These are phyloP conservation scores for Trichoderma aggressivum DNA, from an alignment of 2,329 filamentous ascomycete genomes.

Conservation along the genomic window DNA sequence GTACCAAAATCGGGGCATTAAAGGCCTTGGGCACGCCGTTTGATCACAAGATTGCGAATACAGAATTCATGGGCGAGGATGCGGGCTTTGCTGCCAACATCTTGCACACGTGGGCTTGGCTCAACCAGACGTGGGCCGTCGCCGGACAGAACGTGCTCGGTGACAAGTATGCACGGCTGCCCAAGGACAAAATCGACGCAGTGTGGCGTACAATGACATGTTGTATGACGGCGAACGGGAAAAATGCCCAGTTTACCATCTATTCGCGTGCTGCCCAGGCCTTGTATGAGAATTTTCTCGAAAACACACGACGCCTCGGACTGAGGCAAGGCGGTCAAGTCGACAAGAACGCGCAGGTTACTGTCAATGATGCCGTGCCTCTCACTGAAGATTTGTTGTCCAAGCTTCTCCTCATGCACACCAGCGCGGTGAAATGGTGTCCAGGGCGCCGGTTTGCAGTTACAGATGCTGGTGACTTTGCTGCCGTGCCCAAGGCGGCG, in stretches of 20 bases:
- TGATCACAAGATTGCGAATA: background rate
- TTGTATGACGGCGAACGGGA: background rate
- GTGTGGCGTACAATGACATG: background rate
- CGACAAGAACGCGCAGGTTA: background rate
- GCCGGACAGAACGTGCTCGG: background rate
- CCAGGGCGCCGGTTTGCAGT: background rate
- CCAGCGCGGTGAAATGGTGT: background rate
- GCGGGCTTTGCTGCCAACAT: background rate
- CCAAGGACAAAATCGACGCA: background rate
- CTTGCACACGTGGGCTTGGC: background rate
- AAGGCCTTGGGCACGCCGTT: background rate
- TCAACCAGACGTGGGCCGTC: background rate
- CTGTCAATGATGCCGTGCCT: accelerated
- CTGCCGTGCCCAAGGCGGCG: background rate
- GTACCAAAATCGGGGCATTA: background rate
- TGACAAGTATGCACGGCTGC: background rate
- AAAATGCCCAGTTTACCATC: background rate
- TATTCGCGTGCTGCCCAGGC: background rate
- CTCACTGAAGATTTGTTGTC: background rate
- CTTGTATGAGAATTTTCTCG: background rate
- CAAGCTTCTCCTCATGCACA: background rate
- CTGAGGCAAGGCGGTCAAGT: background rate
- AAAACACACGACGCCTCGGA: background rate
- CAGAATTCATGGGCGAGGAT: background rate
- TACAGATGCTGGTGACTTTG: background rate